Evolutionary conservation across 2,329 filamentous ascomycete genomes (phyloP).

Genomic region (Grosmannia huntii): DNA sequence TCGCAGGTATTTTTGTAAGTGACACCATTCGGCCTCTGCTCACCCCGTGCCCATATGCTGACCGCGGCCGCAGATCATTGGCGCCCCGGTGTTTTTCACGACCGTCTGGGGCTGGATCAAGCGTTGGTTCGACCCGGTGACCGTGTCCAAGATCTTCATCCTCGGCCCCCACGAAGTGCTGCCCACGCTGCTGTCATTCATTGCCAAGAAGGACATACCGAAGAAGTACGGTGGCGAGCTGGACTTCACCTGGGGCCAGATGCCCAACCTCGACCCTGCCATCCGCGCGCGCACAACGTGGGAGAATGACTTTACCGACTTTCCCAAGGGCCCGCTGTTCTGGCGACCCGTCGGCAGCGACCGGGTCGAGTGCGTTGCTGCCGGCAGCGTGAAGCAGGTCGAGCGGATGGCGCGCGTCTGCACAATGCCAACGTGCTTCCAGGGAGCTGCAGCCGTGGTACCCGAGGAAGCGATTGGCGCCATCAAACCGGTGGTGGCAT

Average conservation of each 20-base stretch:
- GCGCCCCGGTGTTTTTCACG: slow-evolving; percentile 80
- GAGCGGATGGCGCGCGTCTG: slow-evolving; percentile 35
- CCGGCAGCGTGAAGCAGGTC: slow-evolving; percentile 34
- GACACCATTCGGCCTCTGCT: neutral
- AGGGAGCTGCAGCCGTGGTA: slow-evolving; percentile 10
- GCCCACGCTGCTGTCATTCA: slow-evolving; percentile 65
- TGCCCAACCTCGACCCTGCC: slow-evolving; percentile 57
- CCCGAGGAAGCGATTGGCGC: slow-evolving; percentile 2
- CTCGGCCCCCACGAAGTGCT: slow-evolving; percentile 61
- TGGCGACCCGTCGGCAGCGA: slow-evolving; percentile 39
- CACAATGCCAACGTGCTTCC: slow-evolving; percentile 32
- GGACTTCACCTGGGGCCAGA: slow-evolving; percentile 67
- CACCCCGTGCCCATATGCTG: neutral
- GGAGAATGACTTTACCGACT: slow-evolving; percentile 37
- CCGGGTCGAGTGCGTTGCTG: slow-evolving; percentile 37
- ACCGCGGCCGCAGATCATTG: slow-evolving; percentile 50
- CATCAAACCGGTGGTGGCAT: neutral
- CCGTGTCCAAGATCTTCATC: slow-evolving; percentile 93
- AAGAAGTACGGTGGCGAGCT: slow-evolving; percentile 81
- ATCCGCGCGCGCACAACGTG: slow-evolving; percentile 37
- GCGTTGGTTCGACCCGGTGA: slow-evolving; percentile 89
- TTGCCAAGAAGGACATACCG: slow-evolving; percentile 72
- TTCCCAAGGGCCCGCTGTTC: slow-evolving; percentile 43
- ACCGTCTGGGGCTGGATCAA: slow-evolving; percentile 94
- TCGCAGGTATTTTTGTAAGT: slow-evolving; percentile 8